Evolutionary conservation across 352 stramenopile species (phyloP).

Genomic region (Globisporangium carolinianum): DNA sequence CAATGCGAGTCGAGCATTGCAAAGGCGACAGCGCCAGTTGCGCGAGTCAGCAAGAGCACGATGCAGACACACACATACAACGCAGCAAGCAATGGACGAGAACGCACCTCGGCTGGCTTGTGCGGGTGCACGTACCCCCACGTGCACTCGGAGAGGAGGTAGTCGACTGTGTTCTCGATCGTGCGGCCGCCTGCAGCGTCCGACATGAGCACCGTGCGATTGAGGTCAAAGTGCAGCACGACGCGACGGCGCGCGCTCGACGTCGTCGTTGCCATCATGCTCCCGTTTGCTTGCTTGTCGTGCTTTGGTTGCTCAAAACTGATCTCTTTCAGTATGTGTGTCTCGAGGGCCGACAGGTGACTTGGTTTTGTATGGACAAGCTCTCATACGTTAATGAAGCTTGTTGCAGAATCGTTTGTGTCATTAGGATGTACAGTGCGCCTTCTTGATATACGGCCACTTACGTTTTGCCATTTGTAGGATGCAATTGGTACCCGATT

Average conservation of each 20-base stretch:
- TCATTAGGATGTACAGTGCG: too few species aligned
- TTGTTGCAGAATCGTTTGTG: too few species aligned
- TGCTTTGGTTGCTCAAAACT: too few species aligned
- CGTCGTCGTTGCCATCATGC: constrained; percentile 6
- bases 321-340: background rate
- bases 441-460: too few species aligned
- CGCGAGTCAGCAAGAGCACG: too few species aligned
- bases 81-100: too few species aligned
- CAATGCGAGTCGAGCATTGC: background rate
- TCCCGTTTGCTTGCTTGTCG: background rate
- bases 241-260: constrained; percentile 26
- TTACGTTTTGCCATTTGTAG: too few species aligned
- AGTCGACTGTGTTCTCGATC: constrained; percentile 88
- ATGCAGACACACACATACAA: background rate
- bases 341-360: too few species aligned
- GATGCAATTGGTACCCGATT: too few species aligned
- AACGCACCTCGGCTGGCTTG: constrained; percentile 16
- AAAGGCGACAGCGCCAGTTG: too few species aligned
- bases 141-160: constrained; percentile 75
- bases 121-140: constrained; percentile 52
- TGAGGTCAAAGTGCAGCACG: constrained; percentile 86
- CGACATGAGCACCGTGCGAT: constrained; percentile 87
- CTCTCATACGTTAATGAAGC: too few species aligned
- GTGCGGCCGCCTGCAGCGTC: constrained; percentile 78
- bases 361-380: too few species aligned